A percentile compares a stretch with the other conserved stretches of the same genome.
phyloP scores from a whole-genome alignment of 2,329 filamentous ascomycete genomes.

The Colletotrichum sublineola region DNA sequence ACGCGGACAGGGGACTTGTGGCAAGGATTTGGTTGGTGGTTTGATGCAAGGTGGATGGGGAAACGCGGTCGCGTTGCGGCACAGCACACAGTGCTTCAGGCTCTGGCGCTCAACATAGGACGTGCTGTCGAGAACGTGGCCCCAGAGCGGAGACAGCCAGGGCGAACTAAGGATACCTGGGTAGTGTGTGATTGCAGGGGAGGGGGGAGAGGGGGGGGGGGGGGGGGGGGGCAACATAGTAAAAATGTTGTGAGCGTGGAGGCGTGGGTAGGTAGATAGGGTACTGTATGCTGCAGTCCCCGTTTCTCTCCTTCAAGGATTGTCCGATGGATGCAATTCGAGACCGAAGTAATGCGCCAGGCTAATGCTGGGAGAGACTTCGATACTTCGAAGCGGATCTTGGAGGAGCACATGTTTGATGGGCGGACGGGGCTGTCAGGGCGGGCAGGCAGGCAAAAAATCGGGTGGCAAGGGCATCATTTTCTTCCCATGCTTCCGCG shows the following conservation, averaged over 20 bases:
- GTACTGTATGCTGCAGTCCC: slow-evolving; percentile 13
- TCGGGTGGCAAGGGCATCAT: slow-evolving; percentile 17
- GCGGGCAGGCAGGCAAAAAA: slow-evolving; percentile 31
- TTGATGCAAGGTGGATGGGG: slow-evolving; percentile 25
- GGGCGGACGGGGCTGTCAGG: slow-evolving; percentile 19
- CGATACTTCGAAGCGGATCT: slow-evolving; percentile 32
- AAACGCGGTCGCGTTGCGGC: slow-evolving; percentile 36
- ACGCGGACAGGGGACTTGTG: slow-evolving; percentile 29
- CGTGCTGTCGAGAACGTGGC: slow-evolving; percentile 42
- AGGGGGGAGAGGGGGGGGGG: slow-evolving; percentile 26
- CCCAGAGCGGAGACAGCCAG: slow-evolving; percentile 33
- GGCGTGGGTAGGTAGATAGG: slow-evolving; percentile 14
- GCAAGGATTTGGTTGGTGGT: slow-evolving; percentile 36
- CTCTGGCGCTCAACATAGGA: slow-evolving; percentile 35
- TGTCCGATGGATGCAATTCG: slow-evolving; percentile 38
- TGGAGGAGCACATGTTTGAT: slow-evolving; percentile 34
- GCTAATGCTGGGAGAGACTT: slow-evolving; percentile 30
- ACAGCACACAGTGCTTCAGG: slow-evolving; percentile 38
- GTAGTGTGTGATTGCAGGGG: slow-evolving; percentile 40
- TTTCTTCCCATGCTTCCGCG: slow-evolving; percentile 18
- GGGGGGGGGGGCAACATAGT: too few relatives aligned
- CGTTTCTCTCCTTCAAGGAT: slow-evolving; percentile 23
- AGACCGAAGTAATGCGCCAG: slow-evolving; percentile 17
- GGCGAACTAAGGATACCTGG: slow-evolving; percentile 26
- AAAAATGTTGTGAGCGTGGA: slow-evolving; percentile 40